Evolutionary conservation across 345 rosid genomes (phyloP).

Genomic region (Eucalyptus cladocalyx): DNA sequence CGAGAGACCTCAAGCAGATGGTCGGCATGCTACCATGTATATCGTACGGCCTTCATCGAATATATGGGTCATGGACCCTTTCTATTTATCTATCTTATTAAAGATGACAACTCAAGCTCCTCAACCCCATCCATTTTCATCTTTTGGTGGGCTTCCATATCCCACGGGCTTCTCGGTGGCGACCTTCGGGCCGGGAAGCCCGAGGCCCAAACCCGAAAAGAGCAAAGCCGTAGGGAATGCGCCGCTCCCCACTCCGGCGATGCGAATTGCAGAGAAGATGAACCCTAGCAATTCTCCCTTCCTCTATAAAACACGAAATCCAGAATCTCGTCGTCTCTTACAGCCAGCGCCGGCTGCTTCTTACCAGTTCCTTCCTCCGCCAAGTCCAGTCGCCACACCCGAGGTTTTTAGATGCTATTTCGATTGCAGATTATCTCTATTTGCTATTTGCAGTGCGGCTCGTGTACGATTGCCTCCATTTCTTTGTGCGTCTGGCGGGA

Average conservation of each 20-base stretch:
- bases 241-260: background rate
- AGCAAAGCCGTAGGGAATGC: background rate
- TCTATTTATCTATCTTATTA: background rate
- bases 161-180: background rate
- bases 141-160: background rate
- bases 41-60: background rate
- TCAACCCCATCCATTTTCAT: background rate
- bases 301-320: background rate
- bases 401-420: background rate
- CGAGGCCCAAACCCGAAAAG: background rate
- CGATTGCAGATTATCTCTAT: background rate
- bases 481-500: background rate
- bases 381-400: background rate
- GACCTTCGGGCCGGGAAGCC: background rate
- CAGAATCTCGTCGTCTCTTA: background rate
- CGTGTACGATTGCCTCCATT: background rate
- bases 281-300: background rate
- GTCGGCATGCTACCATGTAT: background rate
- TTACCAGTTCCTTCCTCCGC: background rate
- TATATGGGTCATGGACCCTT: background rate
- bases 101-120: background rate
- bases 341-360: background rate
- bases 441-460: background rate
- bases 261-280: background rate
- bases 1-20: background rate